Percentiles rank a stretch among this genome's conserved stretches.
Conservation (phyloP, 768 basidiomycete species). For the Xerocomus potaroensis region DNA sequence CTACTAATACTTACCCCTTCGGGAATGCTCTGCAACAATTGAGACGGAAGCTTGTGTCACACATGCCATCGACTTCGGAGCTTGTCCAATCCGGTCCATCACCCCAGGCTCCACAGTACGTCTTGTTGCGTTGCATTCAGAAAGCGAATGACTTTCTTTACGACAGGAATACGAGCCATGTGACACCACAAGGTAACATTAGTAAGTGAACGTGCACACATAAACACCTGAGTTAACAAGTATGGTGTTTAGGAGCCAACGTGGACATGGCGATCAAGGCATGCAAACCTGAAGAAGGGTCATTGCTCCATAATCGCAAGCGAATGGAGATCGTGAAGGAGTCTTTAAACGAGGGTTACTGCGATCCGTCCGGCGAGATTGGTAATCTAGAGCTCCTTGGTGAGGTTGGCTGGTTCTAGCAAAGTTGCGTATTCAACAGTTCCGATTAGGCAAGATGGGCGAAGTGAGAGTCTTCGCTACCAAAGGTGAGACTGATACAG, state of each 20-base stretch:
- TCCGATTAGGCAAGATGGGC: constrained; percentile 51
- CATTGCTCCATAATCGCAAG: constrained; percentile 58
- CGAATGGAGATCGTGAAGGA: constrained; percentile 72
- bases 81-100: constrained; percentile 11
- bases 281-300: constrained; percentile 63
- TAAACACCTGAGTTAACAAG: background rate
- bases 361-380: constrained; percentile 65
- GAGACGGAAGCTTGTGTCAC: constrained; percentile 25
- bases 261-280: constrained; percentile 70
- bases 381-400: constrained; percentile 63
- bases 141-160: background rate
- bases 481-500: constrained; percentile 40
- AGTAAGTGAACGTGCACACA: constrained; percentile 25
- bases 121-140: background rate
- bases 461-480: constrained; percentile 60
- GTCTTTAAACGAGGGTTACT: constrained; percentile 76
- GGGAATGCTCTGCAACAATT: constrained; percentile 23
- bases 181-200: constrained; percentile 43
- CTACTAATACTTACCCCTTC: constrained; percentile 2
- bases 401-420: constrained; percentile 25
- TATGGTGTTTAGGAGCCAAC: constrained; percentile 42
- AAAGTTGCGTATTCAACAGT: constrained; percentile 2
- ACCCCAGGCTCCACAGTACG: constrained; percentile 19
- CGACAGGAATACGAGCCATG: constrained; percentile 20
- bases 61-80: constrained; percentile 17